Evolutionary conservation across 495 filamentous ascomycete species (phyloP).

Genomic region (Chlorociboria aeruginascens): DNA sequence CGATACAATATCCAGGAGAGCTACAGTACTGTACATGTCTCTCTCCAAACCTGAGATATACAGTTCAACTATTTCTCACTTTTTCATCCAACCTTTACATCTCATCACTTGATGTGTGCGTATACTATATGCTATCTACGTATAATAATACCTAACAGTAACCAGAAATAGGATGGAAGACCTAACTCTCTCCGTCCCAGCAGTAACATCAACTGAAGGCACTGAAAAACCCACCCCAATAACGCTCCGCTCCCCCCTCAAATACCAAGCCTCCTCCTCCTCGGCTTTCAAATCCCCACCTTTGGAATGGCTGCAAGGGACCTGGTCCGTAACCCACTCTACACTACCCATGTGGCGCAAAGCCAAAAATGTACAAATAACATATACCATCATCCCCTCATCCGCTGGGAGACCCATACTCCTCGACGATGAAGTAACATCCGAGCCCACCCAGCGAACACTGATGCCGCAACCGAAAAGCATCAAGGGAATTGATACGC

Average conservation of each 20-base stretch:
- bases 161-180: neutral
- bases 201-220: neutral
- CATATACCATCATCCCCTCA: constrained; percentile 34
- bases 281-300: constrained; percentile 27
- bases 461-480: constrained; percentile 30
- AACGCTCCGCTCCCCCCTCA: constrained; percentile 4
- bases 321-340: constrained; percentile 66
- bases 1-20: no score
- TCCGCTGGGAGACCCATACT: constrained; percentile 18
- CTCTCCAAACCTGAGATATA: no score
- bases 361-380: constrained; percentile 63
- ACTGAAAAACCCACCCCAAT: neutral
- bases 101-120: neutral
- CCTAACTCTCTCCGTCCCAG: neutral
- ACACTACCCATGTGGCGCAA: constrained; percentile 65
- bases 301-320: constrained; percentile 46
- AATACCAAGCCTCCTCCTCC: constrained; percentile 1
- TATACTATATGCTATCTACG: neutral
- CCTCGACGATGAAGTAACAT: constrained; percentile 57
- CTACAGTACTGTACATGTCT: no score
- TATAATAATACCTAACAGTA: neutral
- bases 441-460: constrained; percentile 30
- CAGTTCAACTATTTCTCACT: no score
- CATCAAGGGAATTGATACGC: constrained; percentile 53
- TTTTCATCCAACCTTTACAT: neutral